These are phyloP conservation scores for Yarrowia keelungensis DNA, from an alignment of 805 yeast genomes.

Conservation along the genomic window DNA sequence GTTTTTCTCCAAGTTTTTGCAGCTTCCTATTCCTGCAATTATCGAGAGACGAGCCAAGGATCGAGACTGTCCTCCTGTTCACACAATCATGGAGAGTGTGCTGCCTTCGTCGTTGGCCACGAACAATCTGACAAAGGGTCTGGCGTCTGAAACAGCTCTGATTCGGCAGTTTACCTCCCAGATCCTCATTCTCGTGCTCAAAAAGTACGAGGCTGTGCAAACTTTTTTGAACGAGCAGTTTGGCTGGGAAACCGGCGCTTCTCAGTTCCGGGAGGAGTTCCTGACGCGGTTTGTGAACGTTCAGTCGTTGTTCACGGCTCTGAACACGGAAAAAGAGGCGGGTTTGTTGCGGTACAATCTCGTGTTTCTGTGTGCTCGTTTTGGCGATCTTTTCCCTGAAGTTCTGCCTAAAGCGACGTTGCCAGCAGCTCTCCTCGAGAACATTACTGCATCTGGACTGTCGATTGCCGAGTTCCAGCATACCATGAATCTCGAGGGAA, in stretches of 20 bases:
- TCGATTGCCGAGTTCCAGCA: slow-evolving; percentile 28
- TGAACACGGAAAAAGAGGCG: neutral
- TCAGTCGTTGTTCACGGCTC: slow-evolving; percentile 4
- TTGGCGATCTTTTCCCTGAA: slow-evolving; percentile 24
- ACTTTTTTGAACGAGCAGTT: slow-evolving; percentile 50
- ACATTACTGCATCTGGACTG: slow-evolving; percentile 23
- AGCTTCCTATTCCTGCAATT: slow-evolving; percentile 59
- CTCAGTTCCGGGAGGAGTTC: slow-evolving; percentile 51
- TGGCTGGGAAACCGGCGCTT: slow-evolving; percentile 53
- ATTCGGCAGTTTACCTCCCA: slow-evolving; percentile 71
- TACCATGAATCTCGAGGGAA: slow-evolving; percentile 24
- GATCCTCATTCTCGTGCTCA: slow-evolving; percentile 60
- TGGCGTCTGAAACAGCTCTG: slow-evolving; percentile 59
- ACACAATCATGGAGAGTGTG: slow-evolving; percentile 60
- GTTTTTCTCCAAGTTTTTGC: slow-evolving; percentile 65
- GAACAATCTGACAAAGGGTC: slow-evolving; percentile 62
- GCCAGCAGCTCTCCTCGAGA: neutral
- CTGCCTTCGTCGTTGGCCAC: slow-evolving; percentile 71
- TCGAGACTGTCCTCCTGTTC: slow-evolving; percentile 42
- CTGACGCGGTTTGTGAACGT: slow-evolving; percentile 18
- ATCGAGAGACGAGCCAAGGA: slow-evolving; percentile 49
- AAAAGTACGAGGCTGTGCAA: slow-evolving; percentile 58
- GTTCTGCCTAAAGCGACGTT: slow-evolving; percentile 17
- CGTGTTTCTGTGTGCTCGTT: neutral
- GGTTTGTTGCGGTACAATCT: slow-evolving; percentile 30